Conservation (phyloP, 1,284 basidiomycete genomes). For the Cryptococcus sp. region DNA sequence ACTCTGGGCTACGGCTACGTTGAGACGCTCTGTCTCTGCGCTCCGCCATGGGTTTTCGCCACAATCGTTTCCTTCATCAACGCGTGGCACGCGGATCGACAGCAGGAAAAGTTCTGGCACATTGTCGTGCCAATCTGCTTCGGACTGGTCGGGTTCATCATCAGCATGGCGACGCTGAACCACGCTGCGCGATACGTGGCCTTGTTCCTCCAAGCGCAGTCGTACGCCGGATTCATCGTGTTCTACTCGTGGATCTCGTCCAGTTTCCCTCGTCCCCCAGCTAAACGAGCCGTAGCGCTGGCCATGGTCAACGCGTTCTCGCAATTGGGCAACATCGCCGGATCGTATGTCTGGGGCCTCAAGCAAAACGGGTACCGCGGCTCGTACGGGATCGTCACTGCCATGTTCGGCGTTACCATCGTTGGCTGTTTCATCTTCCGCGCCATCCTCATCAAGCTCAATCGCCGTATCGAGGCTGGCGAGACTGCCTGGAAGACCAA, state of each 20-base stretch:
- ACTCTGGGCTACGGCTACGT: conserved; percentile 55
- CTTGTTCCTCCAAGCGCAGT: conserved; percentile 49
- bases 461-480: conserved; percentile 42
- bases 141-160: conserved; percentile 46
- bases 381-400: conserved; percentile 45
- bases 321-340: conserved; percentile 54
- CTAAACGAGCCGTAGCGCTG: conserved; percentile 44
- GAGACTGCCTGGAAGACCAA: conserved; percentile 35
- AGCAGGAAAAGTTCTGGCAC: conserved; percentile 63
- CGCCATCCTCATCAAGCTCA: conserved; percentile 35
- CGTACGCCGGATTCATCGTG: conserved; percentile 47
- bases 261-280: conserved; percentile 49
- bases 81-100: conserved; percentile 69
- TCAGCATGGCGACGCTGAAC: conserved; percentile 42
- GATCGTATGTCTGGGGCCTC: conserved; percentile 63
- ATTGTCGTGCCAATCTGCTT: conserved; percentile 54
- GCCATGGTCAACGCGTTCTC: conserved; percentile 52
- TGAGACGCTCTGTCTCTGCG: conserved; percentile 65
- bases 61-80: conserved; percentile 61
- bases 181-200: conserved; percentile 51
- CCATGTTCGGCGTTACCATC: conserved; percentile 42
- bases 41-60: conserved; percentile 72
- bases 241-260: conserved; percentile 47
- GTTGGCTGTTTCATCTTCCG: conserved; percentile 35
- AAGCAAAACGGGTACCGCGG: conserved; percentile 39